A percentile compares a stretch with the other conserved stretches of the same genome.
Conservation (phyloP, 1,139 yeast genomes). For the Suhomyces choctaworum region DNA sequence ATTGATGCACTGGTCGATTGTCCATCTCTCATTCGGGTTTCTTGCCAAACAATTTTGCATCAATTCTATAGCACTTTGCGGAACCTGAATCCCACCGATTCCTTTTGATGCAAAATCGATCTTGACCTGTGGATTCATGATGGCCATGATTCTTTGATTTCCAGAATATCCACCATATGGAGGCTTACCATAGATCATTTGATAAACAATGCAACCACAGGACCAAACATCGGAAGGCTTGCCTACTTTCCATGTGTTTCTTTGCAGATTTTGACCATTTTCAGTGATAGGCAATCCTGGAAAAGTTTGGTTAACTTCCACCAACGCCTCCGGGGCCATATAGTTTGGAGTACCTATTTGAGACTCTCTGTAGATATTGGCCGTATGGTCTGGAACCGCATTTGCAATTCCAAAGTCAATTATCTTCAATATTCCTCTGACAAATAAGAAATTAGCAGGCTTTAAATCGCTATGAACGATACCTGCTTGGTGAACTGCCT, state of each 20-base stretch:
- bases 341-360: constrained; percentile 96
- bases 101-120: constrained; percentile 69
- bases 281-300: constrained; percentile 25
- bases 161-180: constrained; percentile 86
- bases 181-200: constrained; percentile 91
- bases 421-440: constrained; percentile 78
- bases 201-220: constrained; percentile 93
- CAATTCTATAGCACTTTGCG: constrained; percentile 67
- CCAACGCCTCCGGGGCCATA: constrained; percentile 96
- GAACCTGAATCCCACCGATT: constrained; percentile 63
- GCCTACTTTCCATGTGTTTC: constrained; percentile 81
- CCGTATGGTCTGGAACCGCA: constrained; percentile 90
- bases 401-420: constrained; percentile 97
- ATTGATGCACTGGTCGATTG: constrained; percentile 58
- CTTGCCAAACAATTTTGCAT: constrained; percentile 73
- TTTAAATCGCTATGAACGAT: constrained; percentile 93
- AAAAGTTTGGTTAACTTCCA: constrained; percentile 52
- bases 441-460: constrained; percentile 92
- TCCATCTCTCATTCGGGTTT: constrained; percentile 69
- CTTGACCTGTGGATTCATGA: constrained; percentile 81
- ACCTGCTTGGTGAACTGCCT: constrained; percentile 83
- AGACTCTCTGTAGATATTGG: constrained; percentile 83
- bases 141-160: constrained; percentile 78
- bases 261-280: constrained; percentile 15
- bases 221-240: constrained; percentile 98